Percentiles rank a stretch among this genome's conserved stretches.
phyloP scores from a whole-genome alignment of 352 stramenopile species.

The Globisporangium spinosum region DNA sequence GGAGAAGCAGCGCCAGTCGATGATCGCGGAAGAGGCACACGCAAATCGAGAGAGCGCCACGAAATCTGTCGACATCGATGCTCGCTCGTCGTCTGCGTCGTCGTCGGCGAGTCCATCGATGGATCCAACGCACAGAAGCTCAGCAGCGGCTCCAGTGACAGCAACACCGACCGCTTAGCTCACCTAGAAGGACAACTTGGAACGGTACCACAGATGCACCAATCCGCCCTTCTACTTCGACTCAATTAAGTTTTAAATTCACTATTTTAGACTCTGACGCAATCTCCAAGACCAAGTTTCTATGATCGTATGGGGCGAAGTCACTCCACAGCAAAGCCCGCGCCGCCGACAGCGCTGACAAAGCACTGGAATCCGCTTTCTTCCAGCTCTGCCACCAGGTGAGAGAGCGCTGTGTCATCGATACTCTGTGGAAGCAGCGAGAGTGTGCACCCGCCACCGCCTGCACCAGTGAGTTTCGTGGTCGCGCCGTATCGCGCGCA shows the following conservation, averaged over 20 bases:
- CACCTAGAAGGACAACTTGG: neutral
- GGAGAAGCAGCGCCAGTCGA: conserved; percentile 48
- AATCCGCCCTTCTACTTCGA: neutral
- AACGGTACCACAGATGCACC: neutral
- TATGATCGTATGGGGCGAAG: neutral
- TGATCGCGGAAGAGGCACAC: conserved; percentile 8
- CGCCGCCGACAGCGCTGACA: conserved; percentile 51
- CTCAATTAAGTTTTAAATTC: conserved; percentile 11
- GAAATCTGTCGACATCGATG: conserved; percentile 1
- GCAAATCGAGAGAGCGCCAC: neutral
- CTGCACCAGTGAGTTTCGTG: conserved; percentile 91
- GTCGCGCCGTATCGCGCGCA: conserved; percentile 48
- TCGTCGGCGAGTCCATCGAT: conserved; percentile 3
- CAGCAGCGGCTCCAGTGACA: neutral
- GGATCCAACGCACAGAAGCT: neutral
- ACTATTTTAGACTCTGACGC: conserved; percentile 14
- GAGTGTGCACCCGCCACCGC: conserved; percentile 86
- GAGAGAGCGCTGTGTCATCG: conserved; percentile 30
- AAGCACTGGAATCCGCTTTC: conserved; percentile 51
- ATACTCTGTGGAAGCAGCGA: conserved; percentile 62
- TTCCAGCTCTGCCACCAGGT: conserved; percentile 49
- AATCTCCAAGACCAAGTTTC: neutral
- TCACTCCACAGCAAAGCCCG: conserved; percentile 30
- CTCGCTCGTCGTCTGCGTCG: conserved; percentile 2
- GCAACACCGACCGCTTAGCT: conserved; percentile 6